Base-by-base conservation (phyloP, 495 filamentous ascomycete species). In the Pseudomonodictys pantanalensis region DNA sequence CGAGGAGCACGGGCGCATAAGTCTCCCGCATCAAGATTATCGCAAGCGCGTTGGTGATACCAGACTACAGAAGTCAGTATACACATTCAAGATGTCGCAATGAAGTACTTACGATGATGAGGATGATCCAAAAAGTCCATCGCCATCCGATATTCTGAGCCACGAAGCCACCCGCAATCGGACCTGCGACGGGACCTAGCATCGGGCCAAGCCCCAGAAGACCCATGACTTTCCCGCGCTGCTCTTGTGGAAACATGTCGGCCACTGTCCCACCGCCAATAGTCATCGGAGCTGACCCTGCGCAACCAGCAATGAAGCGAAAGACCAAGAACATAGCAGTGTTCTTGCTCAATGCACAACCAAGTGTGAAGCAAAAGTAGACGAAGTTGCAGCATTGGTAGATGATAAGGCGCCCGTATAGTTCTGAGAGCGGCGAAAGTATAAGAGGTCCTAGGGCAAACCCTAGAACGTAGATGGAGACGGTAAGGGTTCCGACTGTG, bases 351-450 rank as follows among this genome's bases (percentile, higher is more conserved):
- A 81, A 63, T 10, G 80, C 82, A 38, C 81, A 83, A 2, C 72
- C 77, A 12, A 84, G 61, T 8, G 77, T 79, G 58, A 78, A 82
- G 33, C 77, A 47, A 5, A 83, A 69, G 65, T 80, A 83, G 8
- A 79, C 59, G 15, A 84, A 58, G 62, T 85, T 86, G 68, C 75
- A 77, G 22, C 63, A 62, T 38, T 81, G 70, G 58, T 85, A 85
- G 45, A 86, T 52, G 2, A 66, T 62, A 1, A 78, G 62, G 3
- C 86, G 76, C 9, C 86, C 86, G 65, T 85, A 85, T 24, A 86
- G 71, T 62, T 90, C 86, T 39, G 78, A 83, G 1, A 88, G 52
- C 0, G 86, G 86, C 1, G 83, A 81, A 3, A 88, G 68, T 35
- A 86, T 44, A 1, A 87, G 66, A 0, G 84, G 75, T 12, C 83